These are phyloP conservation scores for Blastobotrys ciferrii DNA, from an alignment of 1,139 yeast species.

Conservation along the genomic window DNA sequence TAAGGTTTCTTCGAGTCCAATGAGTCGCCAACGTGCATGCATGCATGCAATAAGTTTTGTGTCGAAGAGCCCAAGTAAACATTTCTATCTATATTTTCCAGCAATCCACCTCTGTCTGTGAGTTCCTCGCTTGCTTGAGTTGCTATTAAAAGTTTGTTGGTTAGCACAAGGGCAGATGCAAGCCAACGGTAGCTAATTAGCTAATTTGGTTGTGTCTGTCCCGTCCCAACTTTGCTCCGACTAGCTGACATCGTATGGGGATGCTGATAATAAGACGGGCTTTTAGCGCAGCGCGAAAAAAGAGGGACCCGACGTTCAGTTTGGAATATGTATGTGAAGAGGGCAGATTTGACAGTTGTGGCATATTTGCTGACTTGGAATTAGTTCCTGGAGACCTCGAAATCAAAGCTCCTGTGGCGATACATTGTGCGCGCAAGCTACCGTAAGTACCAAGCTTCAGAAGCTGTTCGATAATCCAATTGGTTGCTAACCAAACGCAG, in stretches of 20 bases:
- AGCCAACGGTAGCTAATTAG: too few relatives aligned
- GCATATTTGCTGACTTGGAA: not conserved
- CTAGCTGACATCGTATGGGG: not conserved
- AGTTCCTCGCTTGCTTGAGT: too few relatives aligned
- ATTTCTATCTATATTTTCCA: too few relatives aligned
- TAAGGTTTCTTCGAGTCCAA: too few relatives aligned
- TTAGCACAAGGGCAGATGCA: too few relatives aligned
- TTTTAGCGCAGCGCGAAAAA: slow-evolving; percentile 1
- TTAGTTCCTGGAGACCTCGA: slow-evolving; percentile 37
- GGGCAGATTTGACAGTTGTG: not conserved
- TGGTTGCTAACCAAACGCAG: slow-evolving; percentile 5
- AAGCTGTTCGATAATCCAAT: not conserved
- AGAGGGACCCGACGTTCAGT: slow-evolving; percentile 5
- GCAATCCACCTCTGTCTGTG: too few relatives aligned
- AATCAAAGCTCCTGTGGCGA: slow-evolving; percentile 37
- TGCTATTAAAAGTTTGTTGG: too few relatives aligned
- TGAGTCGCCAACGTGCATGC: too few relatives aligned
- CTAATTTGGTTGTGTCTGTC: too few relatives aligned
- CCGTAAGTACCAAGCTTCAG: slow-evolving; percentile 20
- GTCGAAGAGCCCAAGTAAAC: too few relatives aligned
- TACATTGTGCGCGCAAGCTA: slow-evolving; percentile 36
- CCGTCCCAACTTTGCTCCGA: too few relatives aligned
- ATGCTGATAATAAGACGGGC: slow-evolving; percentile 4
- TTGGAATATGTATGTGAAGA: slow-evolving; percentile 8
- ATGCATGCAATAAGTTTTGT: too few relatives aligned